A percentile compares a stretch with the other conserved stretches of the same genome.
Evolutionary conservation across 768 basidiomycete genomes (phyloP).

Genomic region (Termitomyces heimii): DNA sequence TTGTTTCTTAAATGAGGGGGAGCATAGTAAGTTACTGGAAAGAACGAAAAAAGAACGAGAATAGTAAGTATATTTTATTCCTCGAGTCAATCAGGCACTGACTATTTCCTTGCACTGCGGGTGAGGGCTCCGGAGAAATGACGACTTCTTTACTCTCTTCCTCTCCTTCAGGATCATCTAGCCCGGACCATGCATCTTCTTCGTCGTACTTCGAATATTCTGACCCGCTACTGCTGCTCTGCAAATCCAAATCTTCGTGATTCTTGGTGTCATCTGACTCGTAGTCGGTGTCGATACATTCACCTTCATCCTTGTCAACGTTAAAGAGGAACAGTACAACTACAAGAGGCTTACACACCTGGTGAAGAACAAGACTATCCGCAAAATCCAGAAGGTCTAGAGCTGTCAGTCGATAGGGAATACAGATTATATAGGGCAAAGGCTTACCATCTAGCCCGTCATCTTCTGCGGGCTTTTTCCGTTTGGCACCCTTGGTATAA

Average conservation of each 20-base stretch:
- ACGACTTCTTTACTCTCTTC: conserved; percentile 21
- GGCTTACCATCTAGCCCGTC: conserved; percentile 82
- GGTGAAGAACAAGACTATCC: conserved; percentile 24
- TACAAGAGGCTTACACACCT: conserved; percentile 2
- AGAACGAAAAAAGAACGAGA: no score
- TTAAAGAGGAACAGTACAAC: conserved; percentile 3
- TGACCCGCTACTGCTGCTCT: neutral
- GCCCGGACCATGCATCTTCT: conserved; percentile 1
- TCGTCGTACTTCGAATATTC: conserved; percentile 13
- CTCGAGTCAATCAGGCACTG: neutral
- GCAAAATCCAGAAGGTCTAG: conserved; percentile 54
- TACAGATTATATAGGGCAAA: neutral
- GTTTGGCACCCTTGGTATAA: conserved; percentile 36
- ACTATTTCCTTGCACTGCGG: conserved; percentile 1
- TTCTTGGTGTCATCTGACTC: neutral
- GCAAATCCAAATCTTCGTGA: neutral
- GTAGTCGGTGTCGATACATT: neutral
- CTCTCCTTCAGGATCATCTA: neutral
- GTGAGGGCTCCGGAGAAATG: neutral
- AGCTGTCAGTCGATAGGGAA: neutral
- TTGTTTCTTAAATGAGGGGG: conserved; percentile 70
- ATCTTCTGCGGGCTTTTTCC: conserved; percentile 44
- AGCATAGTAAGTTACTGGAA: conserved; percentile 49
- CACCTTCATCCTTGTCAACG: neutral
- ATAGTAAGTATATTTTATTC: neutral